Percentiles rank a stretch among this genome's conserved stretches.
These are phyloP conservation scores for Microdochium trichocladiopsis DNA, from an alignment of 2,329 filamentous ascomycete genomes.

Conservation along the genomic window DNA sequence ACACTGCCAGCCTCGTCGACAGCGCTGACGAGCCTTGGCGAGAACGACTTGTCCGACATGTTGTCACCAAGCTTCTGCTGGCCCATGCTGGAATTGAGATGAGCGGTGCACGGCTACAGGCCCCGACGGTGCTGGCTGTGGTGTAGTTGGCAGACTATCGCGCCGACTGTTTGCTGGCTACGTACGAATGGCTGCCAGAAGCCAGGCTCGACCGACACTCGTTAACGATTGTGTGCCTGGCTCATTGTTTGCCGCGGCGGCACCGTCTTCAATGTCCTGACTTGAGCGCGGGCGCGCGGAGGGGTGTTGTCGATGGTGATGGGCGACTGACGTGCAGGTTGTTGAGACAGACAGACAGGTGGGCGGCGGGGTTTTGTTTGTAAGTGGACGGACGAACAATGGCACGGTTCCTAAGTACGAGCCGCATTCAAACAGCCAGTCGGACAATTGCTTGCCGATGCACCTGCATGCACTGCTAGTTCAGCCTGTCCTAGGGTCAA, in stretches of 20 bases:
- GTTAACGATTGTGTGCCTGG: not conserved
- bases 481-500: too few relatives aligned
- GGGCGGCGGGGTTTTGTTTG: not conserved
- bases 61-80: not conserved
- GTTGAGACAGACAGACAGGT: not conserved
- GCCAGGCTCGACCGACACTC: too few relatives aligned
- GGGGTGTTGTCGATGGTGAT: not conserved
- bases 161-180: too few relatives aligned
- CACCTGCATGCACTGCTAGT: too few relatives aligned
- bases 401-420: too few relatives aligned
- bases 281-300: too few relatives aligned
- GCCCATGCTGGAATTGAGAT: not conserved
- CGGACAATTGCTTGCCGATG: too few relatives aligned
- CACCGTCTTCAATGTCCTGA: not conserved
- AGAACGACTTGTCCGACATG: not conserved
- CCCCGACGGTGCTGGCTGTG: too few relatives aligned
- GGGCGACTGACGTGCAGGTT: not conserved
- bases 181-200: too few relatives aligned
- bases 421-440: too few relatives aligned
- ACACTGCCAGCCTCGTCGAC: constrained; percentile 15
- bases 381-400: not conserved
- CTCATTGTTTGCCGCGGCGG: not conserved
- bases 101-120: too few relatives aligned
- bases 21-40: constrained; percentile 13
- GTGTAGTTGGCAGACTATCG: too few relatives aligned